A percentile compares a stretch with the other conserved stretches of the same genome.
Conservation (phyloP, 495 filamentous ascomycete species). For the Chlorociboria aeruginascens region DNA sequence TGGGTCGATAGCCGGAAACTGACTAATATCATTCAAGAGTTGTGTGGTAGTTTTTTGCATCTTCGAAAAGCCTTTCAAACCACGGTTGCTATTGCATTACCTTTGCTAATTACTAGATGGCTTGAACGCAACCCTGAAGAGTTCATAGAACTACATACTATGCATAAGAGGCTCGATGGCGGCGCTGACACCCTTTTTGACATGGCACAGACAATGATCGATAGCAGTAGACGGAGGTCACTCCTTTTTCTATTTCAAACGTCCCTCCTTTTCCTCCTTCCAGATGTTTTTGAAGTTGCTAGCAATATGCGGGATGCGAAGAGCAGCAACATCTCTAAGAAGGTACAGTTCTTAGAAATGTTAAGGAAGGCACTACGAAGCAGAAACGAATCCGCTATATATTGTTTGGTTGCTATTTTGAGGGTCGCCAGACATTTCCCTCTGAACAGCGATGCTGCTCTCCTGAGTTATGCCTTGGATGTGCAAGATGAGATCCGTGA, state of each 20-base stretch:
- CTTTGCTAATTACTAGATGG: conserved; percentile 48
- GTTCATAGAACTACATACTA: conserved; percentile 45
- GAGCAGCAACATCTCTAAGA: conserved; percentile 45
- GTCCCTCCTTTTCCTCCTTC: conserved; percentile 45
- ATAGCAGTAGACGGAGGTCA: conserved; percentile 37
- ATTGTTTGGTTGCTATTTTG: conserved; percentile 46
- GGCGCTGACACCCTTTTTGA: conserved; percentile 53
- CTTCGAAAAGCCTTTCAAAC: conserved; percentile 50
- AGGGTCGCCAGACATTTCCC: conserved; percentile 47
- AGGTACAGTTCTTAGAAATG: conserved; percentile 47
- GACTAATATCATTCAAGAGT: conserved; percentile 44
- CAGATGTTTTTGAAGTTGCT: conserved; percentile 53
- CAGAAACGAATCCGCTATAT: conserved; percentile 43
- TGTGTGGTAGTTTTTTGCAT: conserved; percentile 50
- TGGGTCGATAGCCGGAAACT: conserved; percentile 51
- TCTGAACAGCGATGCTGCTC: conserved; percentile 44
- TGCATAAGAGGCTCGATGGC: conserved; percentile 44
- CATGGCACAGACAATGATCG: conserved; percentile 43
- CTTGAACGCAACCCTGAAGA: conserved; percentile 48
- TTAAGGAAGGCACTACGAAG: conserved; percentile 45
- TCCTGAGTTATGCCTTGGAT: conserved; percentile 52
- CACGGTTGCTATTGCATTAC: conserved; percentile 43
- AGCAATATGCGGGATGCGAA: conserved; percentile 48
- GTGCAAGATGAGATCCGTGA: conserved; percentile 53
- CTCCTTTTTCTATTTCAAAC: conserved; percentile 50